A percentile compares a stretch with the other conserved stretches of the same genome.
These are phyloP conservation scores for Fonsecaea multimorphosa DNA, from an alignment of 2,329 filamentous ascomycete genomes.

Conservation along the genomic window DNA sequence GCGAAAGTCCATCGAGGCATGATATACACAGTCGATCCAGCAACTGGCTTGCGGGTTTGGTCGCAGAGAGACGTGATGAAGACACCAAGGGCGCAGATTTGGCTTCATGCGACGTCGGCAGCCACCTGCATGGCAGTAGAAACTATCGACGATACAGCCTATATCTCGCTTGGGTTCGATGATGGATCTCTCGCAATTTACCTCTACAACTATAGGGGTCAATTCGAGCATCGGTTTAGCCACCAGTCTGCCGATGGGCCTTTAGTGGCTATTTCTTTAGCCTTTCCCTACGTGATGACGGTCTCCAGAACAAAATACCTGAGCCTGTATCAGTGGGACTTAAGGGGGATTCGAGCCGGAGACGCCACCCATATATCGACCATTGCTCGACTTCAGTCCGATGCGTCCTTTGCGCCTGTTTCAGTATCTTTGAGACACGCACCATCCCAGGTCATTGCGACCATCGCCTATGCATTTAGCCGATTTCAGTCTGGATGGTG, in stretches of 20 bases:
- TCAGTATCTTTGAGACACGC: slow-evolving; percentile 77
- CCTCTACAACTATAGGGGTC: slow-evolving; percentile 48
- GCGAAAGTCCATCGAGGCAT: slow-evolving; percentile 79
- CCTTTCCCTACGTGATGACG: slow-evolving; percentile 76
- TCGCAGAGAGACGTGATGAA: slow-evolving; percentile 66
- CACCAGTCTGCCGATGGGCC: slow-evolving; percentile 65
- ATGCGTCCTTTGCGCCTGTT: slow-evolving; percentile 77
- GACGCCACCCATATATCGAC: not conserved
- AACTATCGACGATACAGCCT: slow-evolving; percentile 55
- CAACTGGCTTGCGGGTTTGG: slow-evolving; percentile 78
- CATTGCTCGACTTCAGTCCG: slow-evolving; percentile 59
- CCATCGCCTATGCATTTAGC: slow-evolving; percentile 83
- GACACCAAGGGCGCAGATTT: slow-evolving; percentile 61
- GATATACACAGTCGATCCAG: slow-evolving; percentile 75
- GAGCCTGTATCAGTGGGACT: slow-evolving; percentile 72
- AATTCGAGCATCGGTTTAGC: slow-evolving; percentile 47
- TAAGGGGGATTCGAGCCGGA: slow-evolving; percentile 58
- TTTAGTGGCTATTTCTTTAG: slow-evolving; percentile 73
- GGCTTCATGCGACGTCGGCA: slow-evolving; percentile 38
- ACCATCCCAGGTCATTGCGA: slow-evolving; percentile 70
- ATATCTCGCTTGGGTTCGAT: slow-evolving; percentile 71
- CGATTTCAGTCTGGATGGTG: slow-evolving; percentile 82
- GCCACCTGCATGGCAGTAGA: slow-evolving; percentile 73
- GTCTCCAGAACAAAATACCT: slow-evolving; percentile 76
- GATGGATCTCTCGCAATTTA: slow-evolving; percentile 76